Evolutionary conservation across 345 rosid genomes (phyloP).

Genomic region (Citrus sp.): DNA sequence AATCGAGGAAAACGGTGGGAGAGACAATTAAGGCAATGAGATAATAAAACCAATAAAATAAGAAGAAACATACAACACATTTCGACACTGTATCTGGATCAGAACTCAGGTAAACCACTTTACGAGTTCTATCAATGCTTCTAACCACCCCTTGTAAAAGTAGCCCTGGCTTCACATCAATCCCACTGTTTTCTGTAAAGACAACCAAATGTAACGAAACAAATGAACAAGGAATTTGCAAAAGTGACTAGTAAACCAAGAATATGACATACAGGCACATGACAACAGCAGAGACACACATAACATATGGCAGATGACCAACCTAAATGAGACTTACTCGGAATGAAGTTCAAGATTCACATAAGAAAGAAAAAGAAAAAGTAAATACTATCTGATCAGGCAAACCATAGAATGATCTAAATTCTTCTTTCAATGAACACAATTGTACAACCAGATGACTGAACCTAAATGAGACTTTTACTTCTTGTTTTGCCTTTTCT

Average conservation of each 20-base stretch:
- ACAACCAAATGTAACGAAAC: conserved; percentile 6
- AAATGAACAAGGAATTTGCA: not conserved
- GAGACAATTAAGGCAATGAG: not conserved
- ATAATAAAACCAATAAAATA: not conserved
- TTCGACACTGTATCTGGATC: conserved; percentile 69
- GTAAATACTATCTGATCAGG: not conserved
- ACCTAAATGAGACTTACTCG: not conserved
- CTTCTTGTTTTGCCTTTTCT: too few relatives aligned
- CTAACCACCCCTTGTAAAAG: conserved; percentile 77
- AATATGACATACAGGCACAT: not conserved
- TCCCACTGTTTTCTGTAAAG: conserved; percentile 36
- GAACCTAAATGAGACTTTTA: not conserved
- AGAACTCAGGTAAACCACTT: conserved; percentile 66
- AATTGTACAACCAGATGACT: not conserved
- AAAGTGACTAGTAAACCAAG: not conserved
- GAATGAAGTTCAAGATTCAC: not conserved
- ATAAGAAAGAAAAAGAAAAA: not conserved
- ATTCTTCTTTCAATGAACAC: not conserved
- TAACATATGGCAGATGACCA: not conserved
- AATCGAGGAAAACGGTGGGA: not conserved
- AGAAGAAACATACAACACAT: conserved; percentile 54
- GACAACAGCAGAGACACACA: not conserved
- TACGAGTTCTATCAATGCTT: conserved; percentile 68
- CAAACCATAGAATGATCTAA: not conserved
- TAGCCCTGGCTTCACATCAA: conserved; percentile 56